phyloP scores from a whole-genome alignment of 805 yeast genomes.

The Kuraishia piskuri region DNA sequence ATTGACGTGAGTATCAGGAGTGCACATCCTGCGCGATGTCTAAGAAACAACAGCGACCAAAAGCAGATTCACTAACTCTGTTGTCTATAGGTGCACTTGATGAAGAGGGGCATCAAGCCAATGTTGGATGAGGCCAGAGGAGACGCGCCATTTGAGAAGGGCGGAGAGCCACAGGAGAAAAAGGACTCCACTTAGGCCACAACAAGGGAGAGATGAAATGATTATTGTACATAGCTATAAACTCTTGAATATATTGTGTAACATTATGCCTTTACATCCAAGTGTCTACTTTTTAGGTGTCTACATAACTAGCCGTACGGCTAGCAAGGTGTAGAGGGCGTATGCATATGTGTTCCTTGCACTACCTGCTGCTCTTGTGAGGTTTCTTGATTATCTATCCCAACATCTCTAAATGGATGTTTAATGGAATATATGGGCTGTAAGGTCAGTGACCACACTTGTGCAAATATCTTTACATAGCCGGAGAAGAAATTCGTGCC shows the following conservation, averaged over 20 bases:
- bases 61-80: not conserved
- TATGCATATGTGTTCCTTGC: no score
- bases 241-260: no score
- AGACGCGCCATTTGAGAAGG: conserved; percentile 80
- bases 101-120: conserved; percentile 68
- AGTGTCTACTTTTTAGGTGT: no score
- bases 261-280: no score
- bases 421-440: no score
- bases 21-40: not conserved
- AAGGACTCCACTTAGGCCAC: not conserved
- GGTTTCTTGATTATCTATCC: no score
- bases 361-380: no score
- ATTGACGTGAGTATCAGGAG: conserved; percentile 42
- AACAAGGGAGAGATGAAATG: not conserved
- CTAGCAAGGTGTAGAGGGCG: not conserved
- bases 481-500: no score
- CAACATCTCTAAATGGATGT: no score
- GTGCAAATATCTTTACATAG: no score
- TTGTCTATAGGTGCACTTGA: conserved; percentile 31
- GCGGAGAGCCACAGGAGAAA: conserved; percentile 33
- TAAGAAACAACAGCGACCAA: not conserved
- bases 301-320: no score
- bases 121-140: conserved; percentile 83
- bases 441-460: no score
- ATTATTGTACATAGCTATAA: not conserved